These are phyloP conservation scores for Citeromyces nyonsensis DNA, from an alignment of 805 yeast genomes.

Conservation along the genomic window DNA sequence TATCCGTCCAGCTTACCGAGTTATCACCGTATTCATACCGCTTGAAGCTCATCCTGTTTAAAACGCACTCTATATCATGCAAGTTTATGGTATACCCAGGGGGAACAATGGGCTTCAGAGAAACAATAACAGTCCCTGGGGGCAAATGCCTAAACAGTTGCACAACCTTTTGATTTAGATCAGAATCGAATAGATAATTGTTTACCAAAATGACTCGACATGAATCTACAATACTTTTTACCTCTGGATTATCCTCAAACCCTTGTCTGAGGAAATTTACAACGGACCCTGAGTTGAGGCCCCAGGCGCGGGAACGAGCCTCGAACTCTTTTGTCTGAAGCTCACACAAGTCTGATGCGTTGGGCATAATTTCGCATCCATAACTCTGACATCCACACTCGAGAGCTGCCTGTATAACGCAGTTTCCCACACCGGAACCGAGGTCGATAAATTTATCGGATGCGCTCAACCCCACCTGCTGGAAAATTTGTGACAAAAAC, in stretches of 20 bases:
- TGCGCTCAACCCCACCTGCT: conserved; percentile 36
- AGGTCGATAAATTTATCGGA: conserved; percentile 62
- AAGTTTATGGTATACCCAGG: conserved; percentile 53
- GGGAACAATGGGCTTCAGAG: conserved; percentile 67
- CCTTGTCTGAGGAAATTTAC: conserved; percentile 51
- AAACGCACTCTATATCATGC: conserved; percentile 34
- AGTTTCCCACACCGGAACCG: conserved; percentile 92
- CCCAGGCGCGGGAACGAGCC: conserved; percentile 44
- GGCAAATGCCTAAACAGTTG: conserved; percentile 39
- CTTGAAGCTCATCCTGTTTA: conserved; percentile 51
- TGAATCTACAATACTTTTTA: conserved; percentile 32
- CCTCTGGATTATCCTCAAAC: conserved; percentile 51
- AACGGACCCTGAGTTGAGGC: conserved; percentile 41
- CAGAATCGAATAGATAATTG: conserved; percentile 73
- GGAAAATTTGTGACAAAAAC: conserved; percentile 53
- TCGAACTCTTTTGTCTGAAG: conserved; percentile 42
- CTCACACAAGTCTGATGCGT: conserved; percentile 57
- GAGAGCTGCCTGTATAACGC: conserved; percentile 77
- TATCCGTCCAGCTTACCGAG: conserved; percentile 85
- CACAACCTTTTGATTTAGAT: conserved; percentile 53
- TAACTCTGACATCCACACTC: conserved; percentile 76
- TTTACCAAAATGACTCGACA: conserved; percentile 69
- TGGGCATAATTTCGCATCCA: conserved; percentile 83
- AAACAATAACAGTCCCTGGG: conserved; percentile 69
- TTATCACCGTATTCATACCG: conserved; percentile 48